Percentiles rank a stretch among this genome's conserved stretches.
Conservation (phyloP, 257 asterid genomes). For the Leptodermis oblonga region DNA sequence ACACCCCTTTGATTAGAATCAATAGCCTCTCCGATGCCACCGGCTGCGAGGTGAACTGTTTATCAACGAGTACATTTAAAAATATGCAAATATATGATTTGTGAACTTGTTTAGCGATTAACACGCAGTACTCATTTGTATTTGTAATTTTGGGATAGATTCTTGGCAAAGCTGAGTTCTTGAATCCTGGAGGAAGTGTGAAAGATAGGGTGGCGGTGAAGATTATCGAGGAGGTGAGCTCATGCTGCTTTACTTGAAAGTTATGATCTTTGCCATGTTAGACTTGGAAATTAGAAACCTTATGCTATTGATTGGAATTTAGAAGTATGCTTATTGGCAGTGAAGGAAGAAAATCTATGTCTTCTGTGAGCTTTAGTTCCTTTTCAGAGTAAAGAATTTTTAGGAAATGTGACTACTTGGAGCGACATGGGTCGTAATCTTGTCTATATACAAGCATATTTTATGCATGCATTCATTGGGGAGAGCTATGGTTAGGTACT, state of each 20-base stretch:
- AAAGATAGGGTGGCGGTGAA: constrained; percentile 92
- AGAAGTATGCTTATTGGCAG: not conserved
- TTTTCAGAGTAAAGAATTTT: not conserved
- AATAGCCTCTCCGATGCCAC: constrained; percentile 89
- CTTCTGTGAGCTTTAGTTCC: not conserved
- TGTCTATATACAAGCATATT: not conserved
- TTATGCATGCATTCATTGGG: not conserved
- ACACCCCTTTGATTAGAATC: constrained; percentile 87
- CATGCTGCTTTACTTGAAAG: constrained; percentile 2
- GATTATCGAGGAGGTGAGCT: constrained; percentile 78
- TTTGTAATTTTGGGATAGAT: constrained; percentile 47
- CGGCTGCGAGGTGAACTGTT: constrained; percentile 68
- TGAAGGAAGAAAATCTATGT: not conserved
- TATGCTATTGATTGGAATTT: not conserved
- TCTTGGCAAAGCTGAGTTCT: constrained; percentile 90
- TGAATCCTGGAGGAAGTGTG: constrained; percentile 97
- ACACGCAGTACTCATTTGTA: not conserved
- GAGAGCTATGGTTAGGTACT: not conserved
- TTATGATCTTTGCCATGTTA: constrained; percentile 6
- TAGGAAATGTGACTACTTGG: too few species aligned
- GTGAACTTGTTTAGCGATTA: not conserved
- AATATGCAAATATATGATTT: not conserved
- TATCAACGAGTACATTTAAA: not conserved
- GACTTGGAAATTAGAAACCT: not conserved
- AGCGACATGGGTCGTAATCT: not conserved